Base-by-base conservation (phyloP, 257 asterid species). In the Solanum chmielewskii region DNA sequence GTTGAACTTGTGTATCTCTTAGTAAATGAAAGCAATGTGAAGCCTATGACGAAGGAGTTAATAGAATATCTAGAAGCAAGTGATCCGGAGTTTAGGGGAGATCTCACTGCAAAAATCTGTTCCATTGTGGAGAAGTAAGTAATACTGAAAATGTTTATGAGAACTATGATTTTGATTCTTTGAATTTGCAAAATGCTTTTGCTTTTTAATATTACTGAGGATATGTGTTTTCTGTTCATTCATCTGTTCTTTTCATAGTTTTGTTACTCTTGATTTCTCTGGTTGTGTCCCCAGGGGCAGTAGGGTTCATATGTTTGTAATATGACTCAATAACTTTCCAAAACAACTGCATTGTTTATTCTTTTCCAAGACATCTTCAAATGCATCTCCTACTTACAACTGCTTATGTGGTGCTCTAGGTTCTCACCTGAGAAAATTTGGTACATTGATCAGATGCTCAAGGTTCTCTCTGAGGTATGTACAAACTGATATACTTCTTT, bases 41-140 rank as follows among this genome's bases (percentile, higher is more conserved):
- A 92, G 91, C 86, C 98, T 90, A 88, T 97, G 95, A 94, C 98
- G 56, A 96, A 94, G 91, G 99, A 97, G 87, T 95, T 97, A 83
- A 90, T 95, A 88, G 99, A 97, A 76, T 93, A 96, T 90, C 94
- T 97, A 62, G 98, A 93, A 94, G 92, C 94, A 23, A 92, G 99
- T 93, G 99, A 97, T 81, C 91, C 92, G 2, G 99, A 97, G 86
- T 97, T 97, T 90, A 95, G 93, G 92, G 98, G 92, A 91, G 99
- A 97, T 74, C 98, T 97, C 82, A 93, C 98, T 25, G 94, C 97
- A 86, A 97, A 96, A 95, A 93, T 97, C 88, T 97, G 99, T 92
- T 93, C 98, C 86, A 96, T 97, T 87, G 95, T 97, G 83, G 99
- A 97, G 90, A 97, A 93, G 99, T 97, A 96, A 96, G 98, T 95